phyloP scores from a whole-genome alignment of 305 asterid species.

The Solanum hybrid region DNA sequence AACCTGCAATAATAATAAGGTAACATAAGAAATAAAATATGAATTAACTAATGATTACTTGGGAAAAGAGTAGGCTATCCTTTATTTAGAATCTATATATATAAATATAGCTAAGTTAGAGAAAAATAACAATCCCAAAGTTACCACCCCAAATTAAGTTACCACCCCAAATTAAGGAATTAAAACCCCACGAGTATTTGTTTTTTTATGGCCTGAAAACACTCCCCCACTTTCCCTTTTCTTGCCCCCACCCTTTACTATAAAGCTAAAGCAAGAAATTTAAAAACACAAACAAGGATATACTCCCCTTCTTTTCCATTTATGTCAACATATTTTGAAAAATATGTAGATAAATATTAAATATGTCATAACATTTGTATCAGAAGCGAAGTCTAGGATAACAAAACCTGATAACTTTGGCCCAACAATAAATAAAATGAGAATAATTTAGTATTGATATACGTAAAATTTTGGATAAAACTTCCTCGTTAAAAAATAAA shows the following conservation, averaged over 20 bases:
- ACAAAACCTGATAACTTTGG: background rate
- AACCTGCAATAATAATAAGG: background rate
- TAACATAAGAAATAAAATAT: background rate
- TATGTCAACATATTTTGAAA: background rate
- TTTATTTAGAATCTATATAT: background rate
- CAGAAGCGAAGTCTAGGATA: background rate
- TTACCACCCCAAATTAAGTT: background rate
- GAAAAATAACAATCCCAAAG: constrained; percentile 9
- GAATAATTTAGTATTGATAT: background rate
- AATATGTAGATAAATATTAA: background rate
- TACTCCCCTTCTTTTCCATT: background rate
- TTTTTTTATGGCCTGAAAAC: constrained; percentile 58
- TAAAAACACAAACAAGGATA: constrained; percentile 5
- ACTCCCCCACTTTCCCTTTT: constrained; percentile 54
- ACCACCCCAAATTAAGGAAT: constrained; percentile 59
- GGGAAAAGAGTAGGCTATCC: constrained; percentile 12
- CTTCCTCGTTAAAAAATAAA: background rate
- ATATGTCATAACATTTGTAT: background rate
- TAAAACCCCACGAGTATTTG: constrained; percentile 50
- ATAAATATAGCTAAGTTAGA: background rate
- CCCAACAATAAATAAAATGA: background rate
- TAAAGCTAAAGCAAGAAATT: constrained; percentile 59
- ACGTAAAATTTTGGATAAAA: background rate
- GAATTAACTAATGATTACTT: constrained; percentile 1
- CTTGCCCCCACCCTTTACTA: constrained; percentile 40